Conservation (phyloP, 164 flowering plant genomes). For the Annona squamosa region DNA sequence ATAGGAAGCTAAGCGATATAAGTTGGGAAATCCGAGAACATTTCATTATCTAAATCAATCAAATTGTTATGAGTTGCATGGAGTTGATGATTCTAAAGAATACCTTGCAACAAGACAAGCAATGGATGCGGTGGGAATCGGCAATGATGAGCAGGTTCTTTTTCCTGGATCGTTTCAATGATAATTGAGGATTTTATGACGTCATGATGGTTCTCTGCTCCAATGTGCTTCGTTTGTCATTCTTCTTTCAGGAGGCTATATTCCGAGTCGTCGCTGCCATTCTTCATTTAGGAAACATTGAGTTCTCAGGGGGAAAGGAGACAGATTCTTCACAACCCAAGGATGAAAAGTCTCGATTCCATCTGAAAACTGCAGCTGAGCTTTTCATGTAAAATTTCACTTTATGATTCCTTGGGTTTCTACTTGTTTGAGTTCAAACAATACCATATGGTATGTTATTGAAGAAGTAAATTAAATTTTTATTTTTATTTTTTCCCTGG, state of each 20-base stretch:
- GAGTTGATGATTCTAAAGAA: slow-evolving; percentile 64
- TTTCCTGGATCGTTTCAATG: not conserved
- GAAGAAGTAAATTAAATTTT: not conserved
- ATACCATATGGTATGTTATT: not conserved
- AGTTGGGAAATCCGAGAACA: slow-evolving; percentile 58
- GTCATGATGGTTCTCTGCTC: not conserved
- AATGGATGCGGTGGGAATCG: slow-evolving; percentile 78
- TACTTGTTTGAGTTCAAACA: not conserved
- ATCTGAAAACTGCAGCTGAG: slow-evolving; percentile 69
- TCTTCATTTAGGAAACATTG: slow-evolving; percentile 80
- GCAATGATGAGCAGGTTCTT: slow-evolving; percentile 62
- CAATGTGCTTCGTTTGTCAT: not conserved
- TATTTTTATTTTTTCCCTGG: not conserved
- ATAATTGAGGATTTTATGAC: not conserved
- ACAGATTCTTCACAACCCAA: slow-evolving; percentile 73
- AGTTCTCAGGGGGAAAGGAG: slow-evolving; percentile 64
- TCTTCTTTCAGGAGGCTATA: slow-evolving; percentile 59
- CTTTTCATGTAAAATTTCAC: slow-evolving; percentile 48
- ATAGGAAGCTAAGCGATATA: slow-evolving; percentile 37
- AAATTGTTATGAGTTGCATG: slow-evolving; percentile 65
- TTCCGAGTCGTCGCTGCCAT: slow-evolving; percentile 81
- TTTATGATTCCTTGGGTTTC: not conserved
- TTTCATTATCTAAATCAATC: slow-evolving; percentile 86
- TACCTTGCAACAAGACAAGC: slow-evolving; percentile 77
- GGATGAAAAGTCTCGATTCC: slow-evolving; percentile 65